Evolutionary conservation across 768 basidiomycete genomes (phyloP), one percentile per base, ranked within the genome.

Genomic region (Auriscalpium orientale): DNA sequence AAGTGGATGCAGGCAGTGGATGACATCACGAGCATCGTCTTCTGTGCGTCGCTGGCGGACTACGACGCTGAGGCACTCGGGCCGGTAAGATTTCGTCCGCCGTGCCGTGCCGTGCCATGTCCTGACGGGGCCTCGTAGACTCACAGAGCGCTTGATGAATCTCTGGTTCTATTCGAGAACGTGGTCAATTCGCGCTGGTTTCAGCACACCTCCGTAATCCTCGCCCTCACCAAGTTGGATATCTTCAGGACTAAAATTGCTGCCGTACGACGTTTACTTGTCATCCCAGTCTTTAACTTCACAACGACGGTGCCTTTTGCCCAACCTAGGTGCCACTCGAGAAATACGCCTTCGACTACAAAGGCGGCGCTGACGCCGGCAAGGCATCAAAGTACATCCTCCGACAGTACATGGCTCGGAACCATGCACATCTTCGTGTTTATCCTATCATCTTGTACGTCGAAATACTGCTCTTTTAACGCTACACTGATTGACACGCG

Each of bases 31-130:
- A 77, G 74, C 40, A 84, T 89, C 67, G 83, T 89, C 46, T 87
- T 87, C 70, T 86, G 83, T 65, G 81, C 82, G 22, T 81, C 84
- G 10, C 67, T 89, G 58, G 82, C 80, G 69, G 86, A 88, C 68
- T 90, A 90, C 64, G 86, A 90, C 66, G 10, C 35, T 46, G 1
- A 4, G 22, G 28, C 13, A 8, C 18, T 11, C 21, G 11, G 28
- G 28, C 28, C 28, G 28, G 28, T 28, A 7, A 28, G 28, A 28
- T 28, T 28, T 28, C 28, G 28, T 28, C 28, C n/a, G n/a, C n/a
- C n/a, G n/a, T n/a, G 28, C 28, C 28, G 1, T 7, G 28, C 7
- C 28, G 28, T 28, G 28, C 7, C 28, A 5, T 28, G 7, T 28
- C 28, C 28, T 28, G 28, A 28, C 28, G 28, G 28, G 28, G 28